Conservation (phyloP, 441 rosid species). For the Euphorbia celastroides region DNA sequence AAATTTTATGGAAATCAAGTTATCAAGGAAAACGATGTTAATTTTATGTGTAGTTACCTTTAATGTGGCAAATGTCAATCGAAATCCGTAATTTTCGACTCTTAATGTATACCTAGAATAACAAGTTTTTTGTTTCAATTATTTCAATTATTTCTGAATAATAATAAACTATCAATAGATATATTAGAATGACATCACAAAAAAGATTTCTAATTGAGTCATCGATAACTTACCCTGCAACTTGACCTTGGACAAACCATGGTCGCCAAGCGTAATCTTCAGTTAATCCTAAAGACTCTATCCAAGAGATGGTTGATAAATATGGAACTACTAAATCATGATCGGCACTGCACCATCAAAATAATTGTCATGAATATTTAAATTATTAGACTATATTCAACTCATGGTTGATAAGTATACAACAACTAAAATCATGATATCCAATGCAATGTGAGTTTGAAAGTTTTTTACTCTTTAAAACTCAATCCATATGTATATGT, state of each 20-base stretch:
- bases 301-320: conserved; percentile 26
- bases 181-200: no score
- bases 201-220: no score
- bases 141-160: no score
- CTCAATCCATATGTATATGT: no score
- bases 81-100: conserved; percentile 18
- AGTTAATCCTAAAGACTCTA: conserved; percentile 12
- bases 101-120: conserved; percentile 22
- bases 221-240: conserved; percentile 36
- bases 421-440: no score
- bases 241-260: conserved; percentile 38
- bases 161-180: no score
- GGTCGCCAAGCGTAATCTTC: conserved; percentile 28
- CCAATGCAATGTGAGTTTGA: no score
- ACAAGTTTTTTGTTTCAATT: neutral
- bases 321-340: conserved; percentile 33
- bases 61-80: conserved; percentile 29
- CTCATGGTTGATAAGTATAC: no score
- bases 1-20: neutral
- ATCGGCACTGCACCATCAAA: conserved; percentile 26
- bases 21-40: neutral
- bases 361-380: no score
- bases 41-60: conserved; percentile 15
- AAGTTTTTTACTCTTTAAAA: no score
- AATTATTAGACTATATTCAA: no score